Percentiles rank a stretch among this genome's conserved stretches.
phyloP scores from a whole-genome alignment of 495 filamentous ascomycete species.

The Astrothelium macrocarpum region DNA sequence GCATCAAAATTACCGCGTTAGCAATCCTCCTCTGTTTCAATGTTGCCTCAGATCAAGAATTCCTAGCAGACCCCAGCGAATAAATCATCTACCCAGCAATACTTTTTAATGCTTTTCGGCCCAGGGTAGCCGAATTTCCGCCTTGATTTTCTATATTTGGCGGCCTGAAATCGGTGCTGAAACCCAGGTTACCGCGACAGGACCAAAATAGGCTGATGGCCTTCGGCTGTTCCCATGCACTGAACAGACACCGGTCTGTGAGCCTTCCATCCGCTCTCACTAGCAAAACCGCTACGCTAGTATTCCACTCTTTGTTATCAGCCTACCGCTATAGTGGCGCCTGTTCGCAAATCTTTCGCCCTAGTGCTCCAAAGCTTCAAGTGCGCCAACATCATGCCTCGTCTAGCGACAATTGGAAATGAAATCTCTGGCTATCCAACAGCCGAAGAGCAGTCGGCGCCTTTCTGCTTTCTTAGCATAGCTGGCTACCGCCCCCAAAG shows the following conservation, averaged over 20 bases:
- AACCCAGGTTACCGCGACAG: background rate
- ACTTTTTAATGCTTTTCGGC: no score
- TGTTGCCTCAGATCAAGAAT: background rate
- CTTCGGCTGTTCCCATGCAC: background rate
- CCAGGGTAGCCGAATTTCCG: no score
- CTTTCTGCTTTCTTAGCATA: background rate
- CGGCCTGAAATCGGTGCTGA: background rate
- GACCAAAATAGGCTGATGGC: background rate
- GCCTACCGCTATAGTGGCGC: background rate
- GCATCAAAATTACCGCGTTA: background rate
- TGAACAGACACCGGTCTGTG: background rate
- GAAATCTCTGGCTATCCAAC: background rate
- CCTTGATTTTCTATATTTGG: background rate
- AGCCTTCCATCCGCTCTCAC: background rate
- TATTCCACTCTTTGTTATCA: background rate
- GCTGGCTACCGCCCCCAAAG: background rate
- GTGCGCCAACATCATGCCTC: background rate
- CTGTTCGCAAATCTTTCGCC: background rate
- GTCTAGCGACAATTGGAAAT: background rate
- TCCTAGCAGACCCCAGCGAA: background rate
- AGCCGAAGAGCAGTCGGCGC: background rate
- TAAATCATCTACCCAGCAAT: background rate
- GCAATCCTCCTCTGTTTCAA: background rate
- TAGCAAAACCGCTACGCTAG: background rate
- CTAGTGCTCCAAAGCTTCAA: background rate